Base-by-base conservation (phyloP, 495 filamentous ascomycete genomes). In the Penicillium cataractarum region DNA sequence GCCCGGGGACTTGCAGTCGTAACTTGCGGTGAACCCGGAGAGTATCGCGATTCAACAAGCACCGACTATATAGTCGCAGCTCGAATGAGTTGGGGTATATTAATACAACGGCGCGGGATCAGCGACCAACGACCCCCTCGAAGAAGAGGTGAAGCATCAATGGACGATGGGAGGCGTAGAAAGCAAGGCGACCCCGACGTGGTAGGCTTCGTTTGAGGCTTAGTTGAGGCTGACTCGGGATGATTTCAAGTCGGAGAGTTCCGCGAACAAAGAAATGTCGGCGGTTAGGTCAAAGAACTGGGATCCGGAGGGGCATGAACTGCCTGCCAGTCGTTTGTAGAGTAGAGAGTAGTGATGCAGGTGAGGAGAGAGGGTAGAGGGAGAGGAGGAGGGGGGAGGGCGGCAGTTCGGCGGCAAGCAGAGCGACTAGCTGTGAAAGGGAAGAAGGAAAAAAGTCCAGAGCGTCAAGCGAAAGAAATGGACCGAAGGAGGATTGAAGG, bases 391-490 rank as follows among this genome's bases (percentile, higher is more conserved):
- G 57, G 56, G 46, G 55, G 55, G 57, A 42, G 39, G 55, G 55
- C 49, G 66, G 67, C 71, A 68, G 71, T 64, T 73, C 73, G 66
- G 69, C 74, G 70, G 73, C 70, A 65, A 63, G 50, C 33, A 73
- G 66, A 69, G 73, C 67, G 68, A 74, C 69, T 56, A 65, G 64
- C 35, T 22, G 58, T 22, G n/a, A n/a, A 63, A 48, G 22, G 26
- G 5, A n/a, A 65, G 49, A 70, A 57, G 64, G 55, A 67, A 63
- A 59, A 65, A 57, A 65, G 67, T 62, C 68, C 65, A 73, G 68
- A 65, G 62, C 59, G 35, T 68, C 66, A 69, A 74, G 71, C 67
- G 69, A 74, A 55, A 58, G 71, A 68, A 71, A 72, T 64, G 60
- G 67, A 74, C 66, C 49, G 66, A 59, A 53, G 33, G 32, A 53